Percentiles rank a stretch among this genome's conserved stretches.
Conservation (phyloP, 495 filamentous ascomycete species). For the Symbiotaphrina buchneri region DNA sequence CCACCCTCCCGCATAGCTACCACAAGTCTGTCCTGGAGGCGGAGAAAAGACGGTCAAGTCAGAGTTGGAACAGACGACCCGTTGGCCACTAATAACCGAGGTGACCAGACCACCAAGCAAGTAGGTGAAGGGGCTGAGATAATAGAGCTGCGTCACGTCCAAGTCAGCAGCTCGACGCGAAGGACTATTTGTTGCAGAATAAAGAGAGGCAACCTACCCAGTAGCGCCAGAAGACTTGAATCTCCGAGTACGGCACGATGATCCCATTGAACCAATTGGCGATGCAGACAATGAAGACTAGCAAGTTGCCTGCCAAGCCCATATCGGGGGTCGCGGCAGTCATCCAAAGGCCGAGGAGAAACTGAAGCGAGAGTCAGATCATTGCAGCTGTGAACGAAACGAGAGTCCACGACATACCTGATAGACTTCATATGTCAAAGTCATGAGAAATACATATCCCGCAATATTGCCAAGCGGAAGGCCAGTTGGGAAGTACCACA, state of each 20-base stretch:
- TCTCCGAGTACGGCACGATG: slow-evolving; percentile 27
- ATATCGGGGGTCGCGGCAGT: slow-evolving; percentile 24
- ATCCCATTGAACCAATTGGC: slow-evolving; percentile 38
- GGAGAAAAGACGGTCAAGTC: slow-evolving; percentile 30
- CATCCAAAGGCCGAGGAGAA: slow-evolving; percentile 53
- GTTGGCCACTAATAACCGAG: slow-evolving; percentile 26
- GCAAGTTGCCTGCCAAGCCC: slow-evolving; percentile 30
- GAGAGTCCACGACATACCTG: no score
- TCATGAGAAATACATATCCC: slow-evolving; percentile 34
- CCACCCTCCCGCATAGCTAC: slow-evolving; percentile 21
- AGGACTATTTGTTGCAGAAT: no score
- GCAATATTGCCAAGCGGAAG: slow-evolving; percentile 20
- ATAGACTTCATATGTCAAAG: slow-evolving; percentile 18
- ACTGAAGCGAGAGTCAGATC: no score
- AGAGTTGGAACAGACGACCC: slow-evolving; percentile 23
- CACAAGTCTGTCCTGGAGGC: slow-evolving; percentile 24
- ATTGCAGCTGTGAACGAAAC: no score
- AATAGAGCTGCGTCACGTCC: no score
- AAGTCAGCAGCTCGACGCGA: no score
- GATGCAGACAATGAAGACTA: slow-evolving; percentile 35
- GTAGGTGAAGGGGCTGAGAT: slow-evolving; percentile 38
- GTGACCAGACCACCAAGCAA: slow-evolving; percentile 31
- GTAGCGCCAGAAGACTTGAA: slow-evolving; percentile 38
- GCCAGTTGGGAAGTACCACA: no score
- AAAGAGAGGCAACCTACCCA: no score